Conservation (phyloP, 768 basidiomycete species). For the Macrocybe gigantea region DNA sequence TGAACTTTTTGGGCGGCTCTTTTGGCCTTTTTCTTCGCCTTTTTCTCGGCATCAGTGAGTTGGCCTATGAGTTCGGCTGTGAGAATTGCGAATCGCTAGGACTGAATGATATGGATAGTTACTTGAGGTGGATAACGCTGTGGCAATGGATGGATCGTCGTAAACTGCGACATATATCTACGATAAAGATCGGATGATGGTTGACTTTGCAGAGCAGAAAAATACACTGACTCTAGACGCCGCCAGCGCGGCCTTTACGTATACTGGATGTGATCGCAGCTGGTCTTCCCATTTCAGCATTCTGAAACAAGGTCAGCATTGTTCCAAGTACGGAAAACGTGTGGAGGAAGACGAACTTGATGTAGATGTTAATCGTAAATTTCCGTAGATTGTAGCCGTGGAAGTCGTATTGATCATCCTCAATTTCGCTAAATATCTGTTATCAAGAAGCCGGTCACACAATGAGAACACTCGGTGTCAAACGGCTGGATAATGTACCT, state of each 20-base stretch:
- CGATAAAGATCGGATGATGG: constrained; percentile 3
- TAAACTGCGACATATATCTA: constrained; percentile 72
- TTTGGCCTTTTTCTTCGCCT: constrained; percentile 84
- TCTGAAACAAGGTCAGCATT: constrained; percentile 29
- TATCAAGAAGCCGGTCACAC: neutral
- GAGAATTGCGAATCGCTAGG: neutral
- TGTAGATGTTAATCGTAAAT: constrained; percentile 80
- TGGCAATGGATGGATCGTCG: constrained; percentile 64
- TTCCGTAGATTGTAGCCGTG: constrained; percentile 92
- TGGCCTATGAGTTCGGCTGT: constrained; percentile 20
- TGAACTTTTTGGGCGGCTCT: constrained; percentile 63
- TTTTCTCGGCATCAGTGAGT: constrained; percentile 63
- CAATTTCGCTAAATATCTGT: constrained; percentile 78
- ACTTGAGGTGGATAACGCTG: constrained; percentile 34
- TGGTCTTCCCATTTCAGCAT: constrained; percentile 79
- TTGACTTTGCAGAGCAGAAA: neutral
- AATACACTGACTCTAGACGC: constrained; percentile 52
- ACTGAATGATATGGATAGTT: constrained; percentile 6
- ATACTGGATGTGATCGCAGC: constrained; percentile 71
- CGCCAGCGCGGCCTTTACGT: constrained; percentile 64
- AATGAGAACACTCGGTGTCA: neutral
- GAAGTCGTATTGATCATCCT: constrained; percentile 98
- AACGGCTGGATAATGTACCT: constrained; percentile 37
- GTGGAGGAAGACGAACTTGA: constrained; percentile 51
- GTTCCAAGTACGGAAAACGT: too few species aligned